Evolutionary conservation across 148 eudicot species (phyloP).

Genomic region (Spergularia marina): DNA sequence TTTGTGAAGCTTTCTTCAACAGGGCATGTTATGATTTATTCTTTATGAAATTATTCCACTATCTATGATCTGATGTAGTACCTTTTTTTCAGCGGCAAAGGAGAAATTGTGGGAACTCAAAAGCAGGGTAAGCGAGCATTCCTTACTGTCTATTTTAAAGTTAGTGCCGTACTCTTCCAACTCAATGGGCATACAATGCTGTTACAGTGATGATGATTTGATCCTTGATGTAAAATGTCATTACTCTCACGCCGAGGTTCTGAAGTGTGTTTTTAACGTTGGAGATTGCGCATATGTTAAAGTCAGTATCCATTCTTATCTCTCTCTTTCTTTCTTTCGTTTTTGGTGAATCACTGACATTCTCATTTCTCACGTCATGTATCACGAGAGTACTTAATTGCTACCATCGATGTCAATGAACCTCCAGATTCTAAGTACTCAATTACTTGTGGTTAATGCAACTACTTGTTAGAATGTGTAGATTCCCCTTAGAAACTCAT

Average conservation of each 20-base stretch:
- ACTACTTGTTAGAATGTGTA: not conserved
- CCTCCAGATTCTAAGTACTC: too few species aligned
- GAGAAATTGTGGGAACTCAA: constrained; percentile 21
- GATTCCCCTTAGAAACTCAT: not conserved
- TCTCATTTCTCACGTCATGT: too few species aligned
- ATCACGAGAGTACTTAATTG: too few species aligned
- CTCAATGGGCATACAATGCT: not conserved
- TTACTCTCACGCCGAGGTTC: constrained; percentile 39
- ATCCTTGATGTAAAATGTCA: constrained; percentile 40
- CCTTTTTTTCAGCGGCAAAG: constrained; percentile 26
- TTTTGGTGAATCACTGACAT: too few species aligned
- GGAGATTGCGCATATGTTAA: constrained; percentile 46
- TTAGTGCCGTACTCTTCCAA: not conserved
- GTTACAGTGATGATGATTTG: constrained; percentile 33
- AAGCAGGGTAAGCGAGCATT: constrained; percentile 26
- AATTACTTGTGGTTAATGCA: too few species aligned
- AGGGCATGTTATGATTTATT: not conserved
- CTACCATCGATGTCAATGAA: too few species aligned
- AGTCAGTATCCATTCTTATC: constrained; percentile 21
- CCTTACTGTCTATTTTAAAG: not conserved
- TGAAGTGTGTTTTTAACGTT: constrained; percentile 30
- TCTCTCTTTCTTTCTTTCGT: too few species aligned
- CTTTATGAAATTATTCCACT: not conserved
- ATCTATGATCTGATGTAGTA: not conserved
- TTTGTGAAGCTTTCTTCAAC: not conserved